Evolutionary conservation across 768 basidiomycete species (phyloP), one percentile per base, ranked within the genome.

Genomic region (Lactarius evosmus): DNA sequence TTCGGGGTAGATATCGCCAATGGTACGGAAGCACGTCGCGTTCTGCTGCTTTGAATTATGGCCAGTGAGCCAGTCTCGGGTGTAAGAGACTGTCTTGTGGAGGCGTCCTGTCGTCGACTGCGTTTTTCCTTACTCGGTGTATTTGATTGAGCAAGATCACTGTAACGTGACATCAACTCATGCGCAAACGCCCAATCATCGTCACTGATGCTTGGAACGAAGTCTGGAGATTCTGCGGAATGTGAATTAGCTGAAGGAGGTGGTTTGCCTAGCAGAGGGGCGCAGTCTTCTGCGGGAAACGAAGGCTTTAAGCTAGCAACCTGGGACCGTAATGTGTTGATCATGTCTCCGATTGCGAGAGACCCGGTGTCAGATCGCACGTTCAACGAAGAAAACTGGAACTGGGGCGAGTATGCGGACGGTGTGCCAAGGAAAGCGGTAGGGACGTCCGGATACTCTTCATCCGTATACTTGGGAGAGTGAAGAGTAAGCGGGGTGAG

Each of bases 381-480:
- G 8, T 19, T 36, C 30, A 38, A 52, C 25, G 64, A 56, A 7
- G 63, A 44, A 16, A 64, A 44, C 25, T 73, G 70, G 40, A 74
- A 73, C 33, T 62, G 65, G 2, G 78, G 76, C 6, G 72, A 73
- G 66, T 74, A 73, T 25, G 70, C 59, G 7, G 72, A 67, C 0
- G 76, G 71, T 4, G 78, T 77, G 16, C 78, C 76, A 16, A 74
- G 72, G 70, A 80, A 80, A 7, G 79, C 76, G 17, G 75, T 78
- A 7, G 79, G 79, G 16, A 80, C 77, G 57, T 75, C 75, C 25
- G 79, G 79, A 60, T 80, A 80, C 7, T 69, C 58, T 44, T 69
- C 71, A 22, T 51, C 11, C 64, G 63, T 53, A 70, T 62, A 50
- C 69, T 66, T 40, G 61, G 68, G 44, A 36, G 49, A 19, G 51